Evolutionary conservation across 2,329 filamentous ascomycete genomes (phyloP).

Genomic region (Apiospora rasikravindrae): DNA sequence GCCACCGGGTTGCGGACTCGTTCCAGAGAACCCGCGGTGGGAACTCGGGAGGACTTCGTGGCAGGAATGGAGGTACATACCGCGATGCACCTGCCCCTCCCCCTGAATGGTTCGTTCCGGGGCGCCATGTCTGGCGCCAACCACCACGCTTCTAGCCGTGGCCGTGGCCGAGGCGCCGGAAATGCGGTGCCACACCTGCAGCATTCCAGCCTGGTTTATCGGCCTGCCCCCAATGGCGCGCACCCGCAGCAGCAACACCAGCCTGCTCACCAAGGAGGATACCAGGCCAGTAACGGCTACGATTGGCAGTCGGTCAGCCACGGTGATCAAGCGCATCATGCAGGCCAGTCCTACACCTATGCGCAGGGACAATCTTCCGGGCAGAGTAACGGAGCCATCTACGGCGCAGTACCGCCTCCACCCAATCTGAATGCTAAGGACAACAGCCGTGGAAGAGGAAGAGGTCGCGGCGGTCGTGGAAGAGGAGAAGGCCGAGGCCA

Average conservation of each 20-base stretch:
- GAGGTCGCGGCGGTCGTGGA: constrained; percentile 46
- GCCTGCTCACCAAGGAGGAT: constrained; percentile 23
- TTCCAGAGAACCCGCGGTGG: constrained; percentile 53
- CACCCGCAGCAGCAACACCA: constrained; percentile 19
- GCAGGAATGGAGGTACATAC: constrained; percentile 66
- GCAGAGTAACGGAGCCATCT: constrained; percentile 51
- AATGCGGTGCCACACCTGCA: constrained; percentile 51
- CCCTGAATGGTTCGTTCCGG: constrained; percentile 63
- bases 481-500: constrained; percentile 35
- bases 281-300: constrained; percentile 36
- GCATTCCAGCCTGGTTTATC: constrained; percentile 60
- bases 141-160: neutral
- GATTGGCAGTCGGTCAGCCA: constrained; percentile 38
- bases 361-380: constrained; percentile 32
- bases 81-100: constrained; percentile 60
- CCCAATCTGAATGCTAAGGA: constrained; percentile 53
- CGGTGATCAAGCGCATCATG: constrained; percentile 25
- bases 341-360: constrained; percentile 21
- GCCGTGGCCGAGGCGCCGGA: neutral
- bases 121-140: constrained; percentile 56
- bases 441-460: constrained; percentile 44
- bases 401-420: constrained; percentile 66
- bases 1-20: constrained; percentile 44
- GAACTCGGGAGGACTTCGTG: constrained; percentile 32
- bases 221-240: constrained; percentile 39